These are phyloP conservation scores for Candida sphagnicola DNA, from an alignment of 805 yeast genomes.

Conservation along the genomic window DNA sequence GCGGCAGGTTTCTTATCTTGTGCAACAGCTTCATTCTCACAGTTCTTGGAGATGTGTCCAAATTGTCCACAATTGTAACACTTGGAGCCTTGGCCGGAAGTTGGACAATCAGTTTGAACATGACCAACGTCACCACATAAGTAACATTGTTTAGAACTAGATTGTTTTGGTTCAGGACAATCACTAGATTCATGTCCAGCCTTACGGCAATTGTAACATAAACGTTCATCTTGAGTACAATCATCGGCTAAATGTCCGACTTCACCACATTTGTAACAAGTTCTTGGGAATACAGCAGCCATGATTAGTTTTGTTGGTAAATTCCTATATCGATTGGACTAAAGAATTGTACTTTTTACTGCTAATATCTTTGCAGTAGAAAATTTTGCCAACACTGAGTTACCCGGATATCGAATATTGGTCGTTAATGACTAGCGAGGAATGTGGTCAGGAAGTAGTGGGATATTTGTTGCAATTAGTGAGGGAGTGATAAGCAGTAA, in stretches of 20 bases:
- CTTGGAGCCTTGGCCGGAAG: conserved; percentile 61
- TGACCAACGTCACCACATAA: conserved; percentile 91
- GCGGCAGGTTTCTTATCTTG: conserved; percentile 13
- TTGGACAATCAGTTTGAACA: conserved; percentile 79
- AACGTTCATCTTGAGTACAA: conserved; percentile 78
- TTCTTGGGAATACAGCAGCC: conserved; percentile 57
- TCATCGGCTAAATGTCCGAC: conserved; percentile 87
- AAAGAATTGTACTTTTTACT: neutral
- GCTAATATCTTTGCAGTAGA: neutral
- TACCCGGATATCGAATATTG: neutral
- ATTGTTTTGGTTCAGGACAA: conserved; percentile 85
- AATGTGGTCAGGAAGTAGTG: too few relatives aligned
- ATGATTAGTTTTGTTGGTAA: conserved; percentile 11
- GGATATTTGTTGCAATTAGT: too few relatives aligned
- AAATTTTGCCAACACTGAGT: neutral
- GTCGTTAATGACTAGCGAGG: too few relatives aligned
- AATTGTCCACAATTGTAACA: conserved; percentile 59
- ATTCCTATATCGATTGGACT: neutral
- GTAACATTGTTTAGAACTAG: conserved; percentile 85
- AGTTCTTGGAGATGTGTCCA: conserved; percentile 82
- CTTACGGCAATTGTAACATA: conserved; percentile 89
- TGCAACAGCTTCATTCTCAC: conserved; percentile 40
- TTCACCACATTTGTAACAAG: conserved; percentile 91
- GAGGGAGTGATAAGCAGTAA: too few relatives aligned
- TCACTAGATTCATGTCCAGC: conserved; percentile 88